Conservation (phyloP, 2,329 filamentous ascomycete genomes). For the Stagonosporopsis tanaceti region DNA sequence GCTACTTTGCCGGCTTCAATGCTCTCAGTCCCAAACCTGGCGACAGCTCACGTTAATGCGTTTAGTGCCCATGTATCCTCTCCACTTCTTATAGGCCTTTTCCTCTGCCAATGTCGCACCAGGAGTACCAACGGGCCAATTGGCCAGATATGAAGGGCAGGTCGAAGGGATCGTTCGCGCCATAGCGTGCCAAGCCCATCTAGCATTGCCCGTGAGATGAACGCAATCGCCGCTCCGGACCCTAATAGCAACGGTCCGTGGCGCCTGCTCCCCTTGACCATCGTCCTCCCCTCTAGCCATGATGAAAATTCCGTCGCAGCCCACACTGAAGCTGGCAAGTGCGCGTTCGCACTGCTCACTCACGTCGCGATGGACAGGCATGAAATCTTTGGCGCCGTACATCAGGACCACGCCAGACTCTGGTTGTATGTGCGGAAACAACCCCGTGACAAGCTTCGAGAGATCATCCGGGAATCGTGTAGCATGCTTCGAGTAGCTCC, state of each 20-base stretch:
- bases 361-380: constrained; percentile 93
- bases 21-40: constrained; percentile 49
- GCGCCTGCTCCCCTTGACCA: constrained; percentile 39
- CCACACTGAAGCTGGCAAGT: constrained; percentile 86
- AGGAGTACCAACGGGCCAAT: constrained; percentile 70
- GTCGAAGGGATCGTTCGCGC: constrained; percentile 83
- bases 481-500: constrained; percentile 76
- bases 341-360: constrained; percentile 85
- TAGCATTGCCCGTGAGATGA: constrained; percentile 81
- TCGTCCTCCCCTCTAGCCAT: constrained; percentile 60
- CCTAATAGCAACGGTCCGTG: constrained; percentile 44
- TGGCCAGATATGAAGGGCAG: constrained; percentile 75
- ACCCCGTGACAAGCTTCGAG: constrained; percentile 68
- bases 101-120: constrained; percentile 41
- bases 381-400: constrained; percentile 88
- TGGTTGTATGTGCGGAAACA: constrained; percentile 82
- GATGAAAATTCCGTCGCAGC: constrained; percentile 90
- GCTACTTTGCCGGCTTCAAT: neutral
- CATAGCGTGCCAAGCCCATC: constrained; percentile 95
- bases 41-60: constrained; percentile 52
- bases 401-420: constrained; percentile 95
- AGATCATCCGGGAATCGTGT: constrained; percentile 81
- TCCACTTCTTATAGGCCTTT: constrained; percentile 50
- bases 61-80: constrained; percentile 51
- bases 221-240: constrained; percentile 88